phyloP scores from a whole-genome alignment of 2,329 filamentous ascomycete genomes.

The Onygenales sp. region DNA sequence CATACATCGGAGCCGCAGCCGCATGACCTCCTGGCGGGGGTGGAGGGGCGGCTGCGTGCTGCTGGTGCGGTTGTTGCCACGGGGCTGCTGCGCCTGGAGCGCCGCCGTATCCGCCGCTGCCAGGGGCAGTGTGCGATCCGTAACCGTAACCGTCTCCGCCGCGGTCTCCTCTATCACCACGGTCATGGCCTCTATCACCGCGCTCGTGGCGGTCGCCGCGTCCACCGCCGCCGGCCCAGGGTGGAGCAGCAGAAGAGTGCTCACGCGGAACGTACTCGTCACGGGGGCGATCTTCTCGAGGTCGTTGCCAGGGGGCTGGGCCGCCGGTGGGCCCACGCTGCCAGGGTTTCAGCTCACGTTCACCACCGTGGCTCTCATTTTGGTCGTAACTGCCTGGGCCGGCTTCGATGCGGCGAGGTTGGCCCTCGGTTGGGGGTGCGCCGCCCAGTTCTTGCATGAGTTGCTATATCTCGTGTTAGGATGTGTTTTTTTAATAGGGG shows the following conservation, averaged over 20 bases:
- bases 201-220: constrained; percentile 21
- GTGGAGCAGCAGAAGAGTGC: constrained; percentile 15
- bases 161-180: constrained; percentile 28
- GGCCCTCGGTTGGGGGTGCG: constrained; percentile 49
- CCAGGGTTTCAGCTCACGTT: constrained; percentile 67
- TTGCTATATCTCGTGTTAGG: constrained; percentile 52
- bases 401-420: constrained; percentile 77
- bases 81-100: constrained; percentile 40
- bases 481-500: constrained; percentile 11
- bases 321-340: constrained; percentile 70
- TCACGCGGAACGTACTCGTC: constrained; percentile 31
- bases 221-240: constrained; percentile 23
- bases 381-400: constrained; percentile 58
- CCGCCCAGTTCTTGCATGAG: constrained; percentile 96
- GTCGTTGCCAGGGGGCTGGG: constrained; percentile 67
- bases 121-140: constrained; percentile 14
- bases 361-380: constrained; percentile 31
- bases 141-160: constrained; percentile 22
- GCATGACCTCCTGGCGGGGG: constrained; percentile 21
- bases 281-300: constrained; percentile 45
- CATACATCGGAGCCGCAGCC: constrained; percentile 36
- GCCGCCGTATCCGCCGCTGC: constrained; percentile 36
- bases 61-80: constrained; percentile 47
- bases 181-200: constrained; percentile 35
- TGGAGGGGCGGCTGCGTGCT: constrained; percentile 30